Base-by-base conservation (phyloP, 495 filamentous ascomycete species). In the Bombardia bombarda region DNA sequence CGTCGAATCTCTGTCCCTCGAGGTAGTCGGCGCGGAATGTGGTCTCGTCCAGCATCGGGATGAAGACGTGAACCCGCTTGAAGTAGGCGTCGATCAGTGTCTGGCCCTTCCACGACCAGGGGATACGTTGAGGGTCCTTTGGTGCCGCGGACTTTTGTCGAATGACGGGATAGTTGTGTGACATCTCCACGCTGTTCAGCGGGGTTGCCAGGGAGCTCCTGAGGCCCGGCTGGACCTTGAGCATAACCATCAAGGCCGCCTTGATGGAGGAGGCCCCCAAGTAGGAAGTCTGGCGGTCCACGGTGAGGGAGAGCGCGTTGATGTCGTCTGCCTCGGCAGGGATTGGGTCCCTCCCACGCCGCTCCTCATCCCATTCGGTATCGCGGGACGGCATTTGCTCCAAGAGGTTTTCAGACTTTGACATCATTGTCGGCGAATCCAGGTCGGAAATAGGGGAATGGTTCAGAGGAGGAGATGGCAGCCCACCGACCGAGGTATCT, bases 251-350 rank as follows among this genome's bases (percentile, higher is more conserved):
- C 18, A 90, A 70, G 7, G 83, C 83, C 0, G 85, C 84, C 50
- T 84, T 84, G 50, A 90, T 83, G 16, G 85, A 90, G 0, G 84
- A 87, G n/a, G 84, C 78, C 6, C 86, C 85, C 1, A 90, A 68
- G 50, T 89, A 90, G 8, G 86, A 89, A 7, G 83, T 79, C 43
- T 83, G 77, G 7, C 78, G 72, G 52, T 82, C 75, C 3, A 83
- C 70, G 3, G 82, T 79, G 28, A 90, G 72, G n/a, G 82, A 86
- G 1, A 89, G 65, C 0, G 82, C 83, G 56, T 89, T 89, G 37
- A 90, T 83, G 60, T 90, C 86, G 58, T 90, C 86, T 0, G 83
- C 80, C 45, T 88, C 80, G 38, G 69, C 74, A 22, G 82, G 80
- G 34, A 85, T 73, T 18, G 74, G 62, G 42, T 81, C 79, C 35